Evolutionary conservation across 2,329 filamentous ascomycete genomes (phyloP), one percentile per base, ranked within the genome.

Genomic region (Xylaria sp.): DNA sequence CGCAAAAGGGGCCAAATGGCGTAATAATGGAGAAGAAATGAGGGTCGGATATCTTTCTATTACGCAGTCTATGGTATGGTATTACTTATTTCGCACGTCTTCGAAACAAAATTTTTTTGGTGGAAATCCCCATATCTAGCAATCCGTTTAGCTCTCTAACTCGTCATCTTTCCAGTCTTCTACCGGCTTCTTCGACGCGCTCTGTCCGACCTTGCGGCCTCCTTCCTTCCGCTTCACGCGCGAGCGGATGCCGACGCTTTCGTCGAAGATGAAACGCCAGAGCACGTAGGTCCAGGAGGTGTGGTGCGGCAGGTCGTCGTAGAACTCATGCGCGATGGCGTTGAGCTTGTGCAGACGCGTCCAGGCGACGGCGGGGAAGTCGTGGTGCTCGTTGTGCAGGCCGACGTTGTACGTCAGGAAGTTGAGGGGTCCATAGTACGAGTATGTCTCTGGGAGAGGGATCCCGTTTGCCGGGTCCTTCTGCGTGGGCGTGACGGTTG

Each of bases 321-420:
- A 99, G 73, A 97, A 99, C 76, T 97, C 94, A 65, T 83, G 83
- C 1, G 94, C 94, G 59, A 95, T 89, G 64, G 85, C 77, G 71
- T 92, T 86, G 57, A 99, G 79, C 71, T 81, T 81, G 57, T 87
- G 89, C 46, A 99, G 82, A 37, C 89, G 82, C 8, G 92, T 97
- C 94, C 94, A 99, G 0, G 94, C 93, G 52, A 99, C 85, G 52
- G 94, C 94, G 9, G 94, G 94, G 77, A 99, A 99, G 75, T 99
- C 94, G 75, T 99, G 94, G 76, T 99, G 94, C 80, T 99, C 94
- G 73, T 99, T 99, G 80, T 99, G 94, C 70, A 97, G 79, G 56
- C 94, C 94, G 51, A 99, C 94, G 69, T 99, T 99, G 81, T 97
- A 99, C 0, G 92, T 96, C 54, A 99, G 77, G 69, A 92, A 76